A percentile compares a stretch with the other conserved stretches of the same genome.
phyloP scores from a whole-genome alignment of 2,329 filamentous ascomycete genomes.

The Colletotrichum theobromicola region DNA sequence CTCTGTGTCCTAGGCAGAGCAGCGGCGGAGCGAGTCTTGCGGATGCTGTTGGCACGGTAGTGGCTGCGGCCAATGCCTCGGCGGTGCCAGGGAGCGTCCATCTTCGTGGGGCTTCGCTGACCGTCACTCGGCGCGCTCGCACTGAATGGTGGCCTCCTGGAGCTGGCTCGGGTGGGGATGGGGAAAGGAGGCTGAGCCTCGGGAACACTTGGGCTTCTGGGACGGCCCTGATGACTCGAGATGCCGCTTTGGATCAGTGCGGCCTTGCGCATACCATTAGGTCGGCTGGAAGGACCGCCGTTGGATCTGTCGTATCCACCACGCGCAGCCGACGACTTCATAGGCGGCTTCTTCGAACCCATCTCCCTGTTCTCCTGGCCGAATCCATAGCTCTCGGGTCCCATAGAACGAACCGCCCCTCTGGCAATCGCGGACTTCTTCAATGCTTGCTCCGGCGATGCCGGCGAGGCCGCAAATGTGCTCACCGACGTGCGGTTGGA shows the following conservation, averaged over 20 bases:
- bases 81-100: conserved; percentile 60
- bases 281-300: conserved; percentile 46
- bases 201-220: conserved; percentile 68
- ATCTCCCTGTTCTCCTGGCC: conserved; percentile 37
- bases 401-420: conserved; percentile 38
- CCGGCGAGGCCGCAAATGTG: conserved; percentile 42
- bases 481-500: conserved; percentile 48
- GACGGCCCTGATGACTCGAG: conserved; percentile 67
- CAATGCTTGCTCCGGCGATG: conserved; percentile 49
- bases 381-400: conserved; percentile 52
- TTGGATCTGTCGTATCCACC: conserved; percentile 43
- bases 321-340: conserved; percentile 34
- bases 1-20: conserved; percentile 66
- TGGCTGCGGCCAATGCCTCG: conserved; percentile 52
- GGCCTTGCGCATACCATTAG: conserved; percentile 74
- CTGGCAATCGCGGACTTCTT: conserved; percentile 29
- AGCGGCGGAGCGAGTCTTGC: conserved; percentile 86
- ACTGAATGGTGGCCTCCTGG: conserved; percentile 72
- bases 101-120: conserved; percentile 75
- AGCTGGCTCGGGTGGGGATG: conserved; percentile 88
- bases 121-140: conserved; percentile 74
- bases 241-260: conserved; percentile 83
- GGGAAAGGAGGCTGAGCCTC: conserved; percentile 83
- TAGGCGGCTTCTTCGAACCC: conserved; percentile 34
- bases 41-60: conserved; percentile 67